Percentiles rank a stretch among this genome's conserved stretches.
These are phyloP conservation scores for Phytophthora ohioensis DNA, from an alignment of 352 stramenopile genomes.

Conservation along the genomic window DNA sequence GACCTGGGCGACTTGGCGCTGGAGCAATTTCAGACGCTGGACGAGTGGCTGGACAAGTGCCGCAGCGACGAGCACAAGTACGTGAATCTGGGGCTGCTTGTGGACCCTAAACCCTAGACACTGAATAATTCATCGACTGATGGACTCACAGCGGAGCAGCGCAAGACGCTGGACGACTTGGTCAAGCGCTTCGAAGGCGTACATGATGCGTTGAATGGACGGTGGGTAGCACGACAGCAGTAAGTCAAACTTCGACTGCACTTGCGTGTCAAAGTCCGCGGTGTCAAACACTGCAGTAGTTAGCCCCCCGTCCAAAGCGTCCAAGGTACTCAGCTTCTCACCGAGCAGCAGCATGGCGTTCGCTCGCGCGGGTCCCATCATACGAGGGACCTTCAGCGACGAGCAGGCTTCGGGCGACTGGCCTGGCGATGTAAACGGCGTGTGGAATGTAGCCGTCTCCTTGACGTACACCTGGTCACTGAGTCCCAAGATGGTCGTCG, in stretches of 20 bases:
- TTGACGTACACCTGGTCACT: slow-evolving; percentile 92
- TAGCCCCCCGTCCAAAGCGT: slow-evolving; percentile 55
- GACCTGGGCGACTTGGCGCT: too few species aligned
- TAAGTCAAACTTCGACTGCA: slow-evolving; percentile 67
- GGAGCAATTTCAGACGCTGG: too few species aligned
- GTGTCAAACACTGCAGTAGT: slow-evolving; percentile 62
- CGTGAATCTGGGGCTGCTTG: too few species aligned
- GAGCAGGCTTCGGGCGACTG: slow-evolving; percentile 93
- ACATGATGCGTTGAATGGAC: slow-evolving; percentile 82
- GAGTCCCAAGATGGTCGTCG: slow-evolving; percentile 88
- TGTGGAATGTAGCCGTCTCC: slow-evolving; percentile 91
- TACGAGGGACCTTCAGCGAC: slow-evolving; percentile 83
- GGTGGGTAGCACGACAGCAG: slow-evolving; percentile 72
- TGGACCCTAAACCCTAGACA: slow-evolving; percentile 31
- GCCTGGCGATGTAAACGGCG: slow-evolving; percentile 91
- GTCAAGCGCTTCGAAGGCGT: too few species aligned
- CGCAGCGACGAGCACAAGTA: slow-evolving; percentile 51
- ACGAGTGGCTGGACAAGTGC: slow-evolving; percentile 64
- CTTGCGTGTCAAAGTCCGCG: slow-evolving; percentile 64
- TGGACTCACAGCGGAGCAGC: slow-evolving; percentile 8
- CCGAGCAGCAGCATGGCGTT: slow-evolving; percentile 93
- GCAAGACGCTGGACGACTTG: too few species aligned
- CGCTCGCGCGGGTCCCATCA: slow-evolving; percentile 86
- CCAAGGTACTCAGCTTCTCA: slow-evolving; percentile 79
- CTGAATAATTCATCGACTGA: too few species aligned